Base-by-base conservation (phyloP, 352 stramenopile genomes). In the Globisporangium radiosum region DNA sequence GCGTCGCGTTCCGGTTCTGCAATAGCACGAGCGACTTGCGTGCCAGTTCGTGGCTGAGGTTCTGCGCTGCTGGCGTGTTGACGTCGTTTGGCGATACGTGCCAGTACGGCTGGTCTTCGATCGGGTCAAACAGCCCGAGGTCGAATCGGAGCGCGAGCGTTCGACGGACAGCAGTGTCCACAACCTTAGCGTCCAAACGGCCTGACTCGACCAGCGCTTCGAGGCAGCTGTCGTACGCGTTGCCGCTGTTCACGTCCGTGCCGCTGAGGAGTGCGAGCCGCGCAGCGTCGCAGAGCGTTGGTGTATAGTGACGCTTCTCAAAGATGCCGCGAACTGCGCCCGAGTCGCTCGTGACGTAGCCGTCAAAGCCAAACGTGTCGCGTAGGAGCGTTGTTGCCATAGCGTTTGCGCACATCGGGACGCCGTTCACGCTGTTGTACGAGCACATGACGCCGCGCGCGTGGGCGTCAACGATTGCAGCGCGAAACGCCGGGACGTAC, bases 261-360 rank as follows among this genome's bases (percentile, higher is more conserved):
- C 77, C 89, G 40, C 81, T 88, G 64, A 78, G 71, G 64, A 94
- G 75, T 3, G 83, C 76, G 42, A 86, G 58, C 38, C 61, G 44
- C 4, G 71, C 81, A 0, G 83, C 84, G 47, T 92, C 83, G 54
- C 77, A 92, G 40, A 84, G 60, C 7, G 75, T 78, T 53, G 85
- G 76, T 5, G 81, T 90, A 68, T 93, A 97, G 51, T 97, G 74
- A 47, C 88, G 77, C 2, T 75, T 54, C n/a, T 70, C 45, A 45
- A 74, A 89, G 50, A 97, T 91, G 5, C 94, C 87, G 39, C 78
- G 66, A 55, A 98, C 81, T 2, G 95, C 93, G 4, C 88, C 92
- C 15, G 90, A 98, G 71, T 99, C 96, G 47, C 85, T 94, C n/a
- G 94, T 97, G 57, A 98, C 84, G 70, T 98, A 98, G n/a, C 90